Evolutionary conservation across 75 land plant genomes (phyloP).

Genomic region (Pinus albicaulis): DNA sequence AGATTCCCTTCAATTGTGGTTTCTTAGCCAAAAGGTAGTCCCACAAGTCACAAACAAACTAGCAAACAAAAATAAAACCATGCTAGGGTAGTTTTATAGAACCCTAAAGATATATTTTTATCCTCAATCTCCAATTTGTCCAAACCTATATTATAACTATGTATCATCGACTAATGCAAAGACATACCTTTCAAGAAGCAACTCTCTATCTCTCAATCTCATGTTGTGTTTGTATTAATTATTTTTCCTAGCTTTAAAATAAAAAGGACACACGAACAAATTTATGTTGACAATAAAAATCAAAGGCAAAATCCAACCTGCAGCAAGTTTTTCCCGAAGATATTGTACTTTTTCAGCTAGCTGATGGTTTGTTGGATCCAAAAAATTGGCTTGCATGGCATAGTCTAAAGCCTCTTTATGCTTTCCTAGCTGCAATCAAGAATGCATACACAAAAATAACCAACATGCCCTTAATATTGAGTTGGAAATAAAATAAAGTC

Average conservation of each 20-base stretch:
- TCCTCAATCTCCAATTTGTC: no score
- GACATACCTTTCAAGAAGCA: no score
- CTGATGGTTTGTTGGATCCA: slow-evolving; percentile 63
- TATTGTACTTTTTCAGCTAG: slow-evolving; percentile 54
- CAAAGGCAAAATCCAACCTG: slow-evolving; percentile 45
- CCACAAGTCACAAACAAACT: no score
- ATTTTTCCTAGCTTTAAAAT: no score
- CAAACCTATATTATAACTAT: no score
- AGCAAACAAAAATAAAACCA: neutral
- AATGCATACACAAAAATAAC: neutral
- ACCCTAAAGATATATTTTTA: neutral
- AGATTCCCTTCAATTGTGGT: no score
- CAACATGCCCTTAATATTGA: neutral
- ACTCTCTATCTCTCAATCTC: no score
- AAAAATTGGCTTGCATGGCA: slow-evolving; percentile 60
- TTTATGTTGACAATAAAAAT: neutral
- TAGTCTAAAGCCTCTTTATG: slow-evolving; percentile 85
- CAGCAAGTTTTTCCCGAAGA: slow-evolving; percentile 61
- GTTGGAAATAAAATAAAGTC: slow-evolving; percentile 4
- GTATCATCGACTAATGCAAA: no score
- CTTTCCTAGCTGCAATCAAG: slow-evolving; percentile 64
- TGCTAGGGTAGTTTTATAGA: slow-evolving; percentile 2
- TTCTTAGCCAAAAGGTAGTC: no score
- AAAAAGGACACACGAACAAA: neutral
- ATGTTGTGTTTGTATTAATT: no score